These are phyloP conservation scores for Sextonia rubra DNA, from an alignment of 164 flowering plant species.

Conservation along the genomic window DNA sequence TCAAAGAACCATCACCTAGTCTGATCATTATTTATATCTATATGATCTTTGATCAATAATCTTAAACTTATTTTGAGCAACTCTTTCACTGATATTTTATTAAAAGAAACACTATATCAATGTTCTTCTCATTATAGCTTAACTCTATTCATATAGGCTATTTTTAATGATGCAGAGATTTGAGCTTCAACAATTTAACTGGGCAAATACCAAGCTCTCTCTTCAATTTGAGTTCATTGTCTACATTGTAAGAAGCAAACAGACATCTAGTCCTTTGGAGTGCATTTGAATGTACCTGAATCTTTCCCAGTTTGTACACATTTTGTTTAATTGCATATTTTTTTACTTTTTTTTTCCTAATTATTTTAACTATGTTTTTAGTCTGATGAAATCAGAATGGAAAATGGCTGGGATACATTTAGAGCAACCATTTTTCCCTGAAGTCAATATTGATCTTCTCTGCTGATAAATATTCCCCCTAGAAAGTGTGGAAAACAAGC, in stretches of 20 bases:
- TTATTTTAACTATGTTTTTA: too few species aligned
- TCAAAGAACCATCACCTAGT: neutral
- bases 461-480: neutral
- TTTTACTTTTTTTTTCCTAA: too few species aligned
- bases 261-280: neutral
- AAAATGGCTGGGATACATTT: too few species aligned
- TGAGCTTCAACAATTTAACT: conserved; percentile 72
- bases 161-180: conserved; percentile 45
- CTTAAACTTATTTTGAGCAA: neutral
- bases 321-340: too few species aligned
- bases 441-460: too few species aligned
- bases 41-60: too few species aligned
- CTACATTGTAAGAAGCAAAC: conserved; percentile 47
- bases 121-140: neutral
- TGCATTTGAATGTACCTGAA: neutral
- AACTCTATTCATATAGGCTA: too few species aligned
- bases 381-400: too few species aligned
- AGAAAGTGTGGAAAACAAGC: too few species aligned
- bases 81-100: neutral
- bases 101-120: too few species aligned
- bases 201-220: conserved; percentile 54
- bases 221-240: conserved; percentile 51
- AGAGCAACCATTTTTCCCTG: too few species aligned
- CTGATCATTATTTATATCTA: neutral
- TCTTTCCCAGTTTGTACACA: neutral